A percentile compares a stretch with the other conserved stretches of the same genome.
These are phyloP conservation scores for Tolypocladium inflatum DNA, from an alignment of 2,329 filamentous ascomycete genomes.

Conservation along the genomic window DNA sequence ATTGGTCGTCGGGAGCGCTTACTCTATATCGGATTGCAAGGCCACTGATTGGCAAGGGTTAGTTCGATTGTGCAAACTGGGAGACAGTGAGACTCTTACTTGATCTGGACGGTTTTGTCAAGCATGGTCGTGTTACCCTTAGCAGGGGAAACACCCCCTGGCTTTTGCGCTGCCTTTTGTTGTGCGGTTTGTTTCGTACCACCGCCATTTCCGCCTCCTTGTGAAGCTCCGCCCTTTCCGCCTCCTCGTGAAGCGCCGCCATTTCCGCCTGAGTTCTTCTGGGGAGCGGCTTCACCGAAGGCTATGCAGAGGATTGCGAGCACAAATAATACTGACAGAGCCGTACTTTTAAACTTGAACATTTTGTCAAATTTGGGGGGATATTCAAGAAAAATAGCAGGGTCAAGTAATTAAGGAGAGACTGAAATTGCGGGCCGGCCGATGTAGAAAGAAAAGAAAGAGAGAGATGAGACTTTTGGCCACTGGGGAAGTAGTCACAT, in stretches of 20 bases:
- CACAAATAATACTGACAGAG: not conserved
- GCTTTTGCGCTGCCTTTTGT: constrained; percentile 13
- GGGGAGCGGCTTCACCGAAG: constrained; percentile 1
- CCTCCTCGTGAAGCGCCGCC: not conserved
- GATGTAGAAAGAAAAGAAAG: not conserved
- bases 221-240: not conserved
- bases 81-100: constrained; percentile 23
- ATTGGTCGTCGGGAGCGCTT: constrained; percentile 42
- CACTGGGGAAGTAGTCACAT: not conserved
- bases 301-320: not conserved
- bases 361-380: not conserved
- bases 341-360: not conserved
- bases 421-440: not conserved
- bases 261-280: constrained; percentile 1
- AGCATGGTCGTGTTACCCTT: constrained; percentile 46
- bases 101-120: constrained; percentile 43
- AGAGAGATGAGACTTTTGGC: not conserved
- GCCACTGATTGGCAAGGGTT: constrained; percentile 23
- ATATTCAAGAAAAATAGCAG: not conserved
- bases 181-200: not conserved
- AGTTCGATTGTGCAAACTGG: not conserved
- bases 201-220: not conserved
- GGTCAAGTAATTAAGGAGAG: not conserved
- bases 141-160: constrained; percentile 28
- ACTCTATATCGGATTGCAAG: constrained; percentile 47